Percentiles rank a stretch among this genome's conserved stretches.
Conservation (phyloP, 768 basidiomycete species). For the Rhizopogon roseolus region DNA sequence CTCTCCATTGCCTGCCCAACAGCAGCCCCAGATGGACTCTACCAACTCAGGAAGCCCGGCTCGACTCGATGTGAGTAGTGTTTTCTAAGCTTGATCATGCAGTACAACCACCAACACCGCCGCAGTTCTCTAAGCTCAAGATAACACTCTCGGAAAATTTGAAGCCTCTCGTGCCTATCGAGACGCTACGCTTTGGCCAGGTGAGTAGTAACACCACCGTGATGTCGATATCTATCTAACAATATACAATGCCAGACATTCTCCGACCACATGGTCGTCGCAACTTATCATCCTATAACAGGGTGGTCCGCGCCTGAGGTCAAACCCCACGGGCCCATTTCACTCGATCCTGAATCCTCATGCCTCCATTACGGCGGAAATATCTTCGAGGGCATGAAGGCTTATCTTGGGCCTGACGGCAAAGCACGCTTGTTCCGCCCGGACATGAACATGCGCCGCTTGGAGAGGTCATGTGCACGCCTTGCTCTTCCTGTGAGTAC, state of each 20-base stretch:
- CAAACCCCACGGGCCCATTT: conserved; percentile 60
- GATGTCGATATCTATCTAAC: conserved; percentile 1
- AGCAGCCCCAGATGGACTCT: neutral
- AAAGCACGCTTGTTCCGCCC: conserved; percentile 78
- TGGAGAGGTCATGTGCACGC: conserved; percentile 63
- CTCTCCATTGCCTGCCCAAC: neutral
- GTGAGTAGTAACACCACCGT: conserved; percentile 35
- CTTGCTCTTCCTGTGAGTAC: conserved; percentile 64
- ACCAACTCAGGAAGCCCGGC: neutral
- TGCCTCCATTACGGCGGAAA: conserved; percentile 60
- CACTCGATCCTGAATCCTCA: conserved; percentile 50
- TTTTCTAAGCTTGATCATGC: neutral
- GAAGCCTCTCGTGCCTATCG: conserved; percentile 46
- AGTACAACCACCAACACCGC: neutral
- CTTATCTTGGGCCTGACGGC: conserved; percentile 69
- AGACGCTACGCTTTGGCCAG: conserved; percentile 53
- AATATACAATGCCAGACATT: conserved; percentile 35
- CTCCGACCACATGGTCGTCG: conserved; percentile 76
- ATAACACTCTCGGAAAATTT: conserved; percentile 40
- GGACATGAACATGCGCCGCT: conserved; percentile 78
- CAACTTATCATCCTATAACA: conserved; percentile 52
- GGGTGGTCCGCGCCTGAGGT: conserved; percentile 76
- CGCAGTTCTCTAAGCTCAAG: conserved; percentile 52
- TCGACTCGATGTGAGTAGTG: conserved; percentile 16
- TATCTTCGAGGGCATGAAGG: conserved; percentile 71